A percentile compares a stretch with the other conserved stretches of the same genome.
phyloP scores from a whole-genome alignment of 257 asterid genomes.

The Solanum habrochaites region DNA sequence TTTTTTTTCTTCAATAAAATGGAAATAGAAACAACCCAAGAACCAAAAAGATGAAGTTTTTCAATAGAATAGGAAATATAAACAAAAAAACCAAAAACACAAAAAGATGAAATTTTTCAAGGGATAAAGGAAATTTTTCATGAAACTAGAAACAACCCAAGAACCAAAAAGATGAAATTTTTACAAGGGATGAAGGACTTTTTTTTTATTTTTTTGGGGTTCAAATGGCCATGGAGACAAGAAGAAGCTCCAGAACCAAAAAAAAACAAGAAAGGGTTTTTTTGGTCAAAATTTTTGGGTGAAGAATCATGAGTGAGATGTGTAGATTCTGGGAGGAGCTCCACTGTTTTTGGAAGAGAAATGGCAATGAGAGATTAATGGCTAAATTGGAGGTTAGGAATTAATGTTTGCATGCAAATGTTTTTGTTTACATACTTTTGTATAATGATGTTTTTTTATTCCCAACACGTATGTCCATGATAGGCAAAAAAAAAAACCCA shows the following conservation, averaged over 20 bases:
- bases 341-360: constrained; percentile 56
- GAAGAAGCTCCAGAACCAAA: neutral
- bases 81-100: neutral
- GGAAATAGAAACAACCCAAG: neutral
- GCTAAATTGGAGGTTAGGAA: constrained; percentile 28
- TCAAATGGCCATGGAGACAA: constrained; percentile 5
- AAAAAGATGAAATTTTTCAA: neutral
- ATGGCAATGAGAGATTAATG: constrained; percentile 80
- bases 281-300: constrained; percentile 19
- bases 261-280: constrained; percentile 7
- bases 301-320: constrained; percentile 23
- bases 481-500: neutral
- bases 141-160: neutral
- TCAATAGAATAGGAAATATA: neutral
- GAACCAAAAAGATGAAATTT: neutral
- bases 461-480: neutral
- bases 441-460: neutral
- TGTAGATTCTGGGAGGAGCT: constrained; percentile 21
- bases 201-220: neutral
- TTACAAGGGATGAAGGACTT: neutral
- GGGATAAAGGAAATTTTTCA: neutral
- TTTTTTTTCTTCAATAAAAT: neutral
- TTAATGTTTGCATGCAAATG: neutral
- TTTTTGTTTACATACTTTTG: neutral
- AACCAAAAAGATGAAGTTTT: neutral